phyloP scores from a whole-genome alignment of 2,329 filamentous ascomycete genomes.

The Parastagonospora avenae region DNA sequence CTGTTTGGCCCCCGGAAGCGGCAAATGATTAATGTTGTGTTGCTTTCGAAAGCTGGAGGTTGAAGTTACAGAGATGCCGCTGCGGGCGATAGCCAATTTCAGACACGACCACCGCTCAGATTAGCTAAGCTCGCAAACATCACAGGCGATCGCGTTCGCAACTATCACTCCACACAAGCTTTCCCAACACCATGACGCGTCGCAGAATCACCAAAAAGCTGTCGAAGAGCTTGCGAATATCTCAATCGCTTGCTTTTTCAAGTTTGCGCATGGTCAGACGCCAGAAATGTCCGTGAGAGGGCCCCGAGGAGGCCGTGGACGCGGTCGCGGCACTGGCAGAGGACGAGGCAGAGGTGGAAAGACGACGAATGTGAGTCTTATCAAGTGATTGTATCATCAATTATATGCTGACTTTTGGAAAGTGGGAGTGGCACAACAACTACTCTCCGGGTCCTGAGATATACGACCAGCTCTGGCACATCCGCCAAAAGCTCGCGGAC shows the following conservation, averaged over 20 bases:
- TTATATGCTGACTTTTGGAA: not conserved
- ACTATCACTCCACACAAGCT: not conserved
- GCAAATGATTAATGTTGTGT: too few relatives aligned
- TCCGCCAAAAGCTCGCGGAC: constrained; percentile 32
- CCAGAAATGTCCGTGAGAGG: constrained; percentile 32
- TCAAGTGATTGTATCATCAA: not conserved
- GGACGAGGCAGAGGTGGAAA: constrained; percentile 22
- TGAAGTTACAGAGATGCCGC: too few relatives aligned
- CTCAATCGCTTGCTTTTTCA: constrained; percentile 1
- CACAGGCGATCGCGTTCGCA: not conserved
- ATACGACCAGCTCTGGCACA: constrained; percentile 36
- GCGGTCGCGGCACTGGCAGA: constrained; percentile 19
- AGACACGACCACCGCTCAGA: not conserved
- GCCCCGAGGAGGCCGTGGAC: constrained; percentile 11
- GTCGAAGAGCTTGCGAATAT: not conserved
- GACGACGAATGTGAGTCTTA: constrained; percentile 19
- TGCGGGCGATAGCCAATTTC: too few relatives aligned
- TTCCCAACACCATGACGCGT: constrained; percentile 13
- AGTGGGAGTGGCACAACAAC: constrained; percentile 37
- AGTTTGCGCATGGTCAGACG: not conserved
- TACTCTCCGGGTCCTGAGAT: constrained; percentile 35
- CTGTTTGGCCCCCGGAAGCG: too few relatives aligned
- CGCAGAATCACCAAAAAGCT: constrained; percentile 1
- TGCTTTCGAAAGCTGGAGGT: too few relatives aligned
- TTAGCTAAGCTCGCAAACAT: not conserved